Base-by-base conservation (phyloP, 2,329 filamentous ascomycete species). In the Pestalotiopsis sp. region DNA sequence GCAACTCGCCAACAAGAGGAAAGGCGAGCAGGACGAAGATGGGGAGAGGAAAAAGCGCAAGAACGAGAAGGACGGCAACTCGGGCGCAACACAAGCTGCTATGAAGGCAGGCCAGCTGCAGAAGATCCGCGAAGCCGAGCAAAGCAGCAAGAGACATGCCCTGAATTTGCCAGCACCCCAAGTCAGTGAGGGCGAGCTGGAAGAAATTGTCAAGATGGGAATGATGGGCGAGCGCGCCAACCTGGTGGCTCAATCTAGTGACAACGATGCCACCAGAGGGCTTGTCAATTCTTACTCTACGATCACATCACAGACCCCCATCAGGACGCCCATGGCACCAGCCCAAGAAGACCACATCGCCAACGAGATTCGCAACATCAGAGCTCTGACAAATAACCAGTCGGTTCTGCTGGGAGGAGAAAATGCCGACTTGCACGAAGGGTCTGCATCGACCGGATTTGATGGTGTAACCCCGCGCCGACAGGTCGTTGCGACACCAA, bases 191-290 rank as follows among this genome's bases (percentile, higher is more conserved):
- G 88, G 90, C 58, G 96, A 99, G 81, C 85, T 99, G 69, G 96
- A 99, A 77, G 95, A 98, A 73, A 98, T 99, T 76, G 94, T 99
- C 72, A 99, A 99, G 84, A 97, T 98, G 94, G 95, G 96, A 59
- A 93, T 97, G 88, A 89, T 94, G 70, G 96, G 95, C 49, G 94
- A 98, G 77, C 91, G 92, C 65, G 96, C 96, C 58, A 94, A 91
- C 75, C 84, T 87, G 71, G 85, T 93, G 78, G 93, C 93, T 4
- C 89, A 89, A 59, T 90, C 90, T 66, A 92, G 93, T 78, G 94
- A 97, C 69, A 97, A 95, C 72, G 90, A 94, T 77, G 90, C 93
- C 66, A 97, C 95, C 0, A 90, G 92, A 72, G 94, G 95, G 4
- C 85, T 99, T 60, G 88, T 98, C 69, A 94, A 93, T 72, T 93